Evolutionary conservation across 73 alveolate genomes (phyloP), one percentile per base, ranked within the genome.

Genomic region (Effrenium voratum): DNA sequence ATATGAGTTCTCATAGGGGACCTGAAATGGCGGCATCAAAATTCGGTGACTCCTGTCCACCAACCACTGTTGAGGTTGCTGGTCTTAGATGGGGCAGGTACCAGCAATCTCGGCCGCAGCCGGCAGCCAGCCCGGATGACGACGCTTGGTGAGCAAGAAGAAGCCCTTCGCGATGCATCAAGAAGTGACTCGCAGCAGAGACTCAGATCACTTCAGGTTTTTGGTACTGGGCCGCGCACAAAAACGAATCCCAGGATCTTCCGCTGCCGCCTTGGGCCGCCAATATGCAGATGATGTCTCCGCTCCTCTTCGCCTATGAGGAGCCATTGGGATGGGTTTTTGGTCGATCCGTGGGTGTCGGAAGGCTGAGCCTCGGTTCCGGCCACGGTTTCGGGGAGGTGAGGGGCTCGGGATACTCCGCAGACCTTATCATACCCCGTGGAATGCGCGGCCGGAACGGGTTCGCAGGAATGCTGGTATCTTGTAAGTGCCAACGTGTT

Each of bases 251-350:
- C 2, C 60, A 84, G 93, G 83, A 86, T 59, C 5, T 60, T 59
- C 99, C 99, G 2, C 76, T 93, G 66, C 99, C 99, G 13, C 99
- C 99, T 3, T 93, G 99, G 99, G 93, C 93, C 16, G 59, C 93
- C n/a, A 80, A 93, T 68, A 80, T 93, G 99, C 99, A 77, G 93
- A 77, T 93, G 99, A 77, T 93, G 93, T 79, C 93, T 47, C 99
- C 99, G 8, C 73, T 93, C 44, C 90, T 93, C 86, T 59, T 79
- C 40, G 93, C 99, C 15, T 93, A 93, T 36, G 99, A 93, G 73
- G 99, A 57, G 57, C 41, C 19, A 32, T 24, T 40, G 55, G 50
- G 84, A 8, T 32, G n/a, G n/a, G n/a, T n/a, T n/a, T n/a, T n/a
- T n/a, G n/a, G n/a, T n/a, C n/a, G n/a, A n/a, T n/a, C n/a, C n/a